A percentile compares a stretch with the other conserved stretches of the same genome.
These are phyloP conservation scores for Aspergillus sp. DNA, from an alignment of 2,329 filamentous ascomycete genomes.

Conservation along the genomic window DNA sequence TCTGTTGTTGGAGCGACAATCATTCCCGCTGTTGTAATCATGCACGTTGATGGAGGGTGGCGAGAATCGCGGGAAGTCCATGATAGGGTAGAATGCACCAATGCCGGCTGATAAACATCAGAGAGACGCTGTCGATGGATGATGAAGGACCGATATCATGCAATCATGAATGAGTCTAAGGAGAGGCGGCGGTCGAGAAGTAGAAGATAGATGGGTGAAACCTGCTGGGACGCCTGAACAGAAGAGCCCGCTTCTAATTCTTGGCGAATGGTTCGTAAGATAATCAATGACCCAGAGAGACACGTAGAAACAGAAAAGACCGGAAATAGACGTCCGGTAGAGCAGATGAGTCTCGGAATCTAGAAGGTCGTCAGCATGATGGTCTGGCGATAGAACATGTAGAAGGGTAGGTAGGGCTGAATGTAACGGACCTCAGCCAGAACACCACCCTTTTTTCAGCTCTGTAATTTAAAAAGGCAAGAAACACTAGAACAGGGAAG, in stretches of 20 bases:
- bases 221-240: slow-evolving; percentile 7
- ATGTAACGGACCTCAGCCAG: background rate
- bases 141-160: background rate
- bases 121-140: background rate
- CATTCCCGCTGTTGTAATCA: slow-evolving; percentile 35
- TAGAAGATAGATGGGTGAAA: background rate
- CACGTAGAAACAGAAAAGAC: background rate
- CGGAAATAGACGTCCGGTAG: background rate
- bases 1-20: slow-evolving; percentile 34
- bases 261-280: slow-evolving; percentile 2
- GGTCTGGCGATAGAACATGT: background rate
- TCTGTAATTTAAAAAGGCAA: background rate
- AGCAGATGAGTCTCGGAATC: background rate
- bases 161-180: slow-evolving; percentile 6
- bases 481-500: background rate
- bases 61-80: slow-evolving; percentile 45
- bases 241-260: slow-evolving; percentile 22
- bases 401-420: background rate
- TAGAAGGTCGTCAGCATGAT: background rate
- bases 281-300: background rate
- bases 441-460: background rate
- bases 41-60: slow-evolving; percentile 45
- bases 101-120: slow-evolving; percentile 15
- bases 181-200: background rate
- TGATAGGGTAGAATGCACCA: slow-evolving; percentile 32